These are phyloP conservation scores for Arthrobotrys sphaeroides DNA, from an alignment of 2,329 filamentous ascomycete species.

Conservation along the genomic window DNA sequence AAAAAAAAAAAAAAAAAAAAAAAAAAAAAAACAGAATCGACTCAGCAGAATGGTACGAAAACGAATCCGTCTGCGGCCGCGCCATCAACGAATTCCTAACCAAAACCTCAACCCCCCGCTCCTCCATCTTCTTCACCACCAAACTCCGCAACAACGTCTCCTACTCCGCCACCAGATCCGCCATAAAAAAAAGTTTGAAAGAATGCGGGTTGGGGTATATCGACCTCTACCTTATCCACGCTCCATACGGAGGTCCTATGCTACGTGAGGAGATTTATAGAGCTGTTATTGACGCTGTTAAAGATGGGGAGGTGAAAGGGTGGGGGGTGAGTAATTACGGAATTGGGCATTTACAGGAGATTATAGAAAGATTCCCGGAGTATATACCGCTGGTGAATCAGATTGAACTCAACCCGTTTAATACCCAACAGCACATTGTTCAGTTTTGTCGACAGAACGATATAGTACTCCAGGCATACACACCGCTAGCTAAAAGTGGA, in stretches of 20 bases:
- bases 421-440: slow-evolving; percentile 73
- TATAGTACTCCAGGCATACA: slow-evolving; percentile 81
- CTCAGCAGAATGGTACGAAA: slow-evolving; percentile 73
- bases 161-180: slow-evolving; percentile 74
- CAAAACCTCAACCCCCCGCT: slow-evolving; percentile 67
- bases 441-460: slow-evolving; percentile 72
- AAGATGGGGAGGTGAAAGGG: slow-evolving; percentile 74
- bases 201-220: slow-evolving; percentile 76
- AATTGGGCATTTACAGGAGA: slow-evolving; percentile 74
- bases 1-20: too few species aligned
- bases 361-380: slow-evolving; percentile 71
- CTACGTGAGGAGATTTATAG: slow-evolving; percentile 77
- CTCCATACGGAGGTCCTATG: slow-evolving; percentile 76
- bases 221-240: slow-evolving; percentile 81
- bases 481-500: slow-evolving; percentile 76
- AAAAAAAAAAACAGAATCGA: slow-evolving; percentile 65
- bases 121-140: slow-evolving; percentile 81
- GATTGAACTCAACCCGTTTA: slow-evolving; percentile 84
- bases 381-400: slow-evolving; percentile 78
- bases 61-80: slow-evolving; percentile 75
- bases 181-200: slow-evolving; percentile 73
- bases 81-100: slow-evolving; percentile 71
- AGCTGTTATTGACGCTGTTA: slow-evolving; percentile 78
- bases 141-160: slow-evolving; percentile 75
- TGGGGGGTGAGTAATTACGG: slow-evolving; percentile 84